These are phyloP conservation scores for Aureobasidium leucospermi DNA, from an alignment of 2,329 filamentous ascomycete genomes.

Conservation along the genomic window DNA sequence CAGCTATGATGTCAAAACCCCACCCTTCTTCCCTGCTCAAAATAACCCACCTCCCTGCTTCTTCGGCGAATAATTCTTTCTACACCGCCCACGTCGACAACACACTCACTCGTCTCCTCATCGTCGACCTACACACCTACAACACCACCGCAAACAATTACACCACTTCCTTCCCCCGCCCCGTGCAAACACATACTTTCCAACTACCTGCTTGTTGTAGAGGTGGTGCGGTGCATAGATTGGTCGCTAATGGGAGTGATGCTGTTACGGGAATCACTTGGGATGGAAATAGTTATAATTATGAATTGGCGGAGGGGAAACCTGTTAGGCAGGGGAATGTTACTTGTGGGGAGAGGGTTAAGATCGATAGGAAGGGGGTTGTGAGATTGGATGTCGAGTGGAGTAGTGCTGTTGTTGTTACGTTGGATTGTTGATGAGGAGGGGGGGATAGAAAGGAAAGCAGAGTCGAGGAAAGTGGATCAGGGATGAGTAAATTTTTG, in stretches of 20 bases:
- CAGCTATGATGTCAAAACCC: conserved; percentile 46
- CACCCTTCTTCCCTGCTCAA: conserved; percentile 20
- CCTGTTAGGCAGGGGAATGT: conserved; percentile 50
- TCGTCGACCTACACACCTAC: conserved; percentile 53
- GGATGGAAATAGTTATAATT: conserved; percentile 56
- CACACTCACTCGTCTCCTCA: conserved; percentile 41
- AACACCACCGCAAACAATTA: conserved; percentile 40
- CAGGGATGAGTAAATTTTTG: too few species aligned
- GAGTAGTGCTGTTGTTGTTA: conserved; percentile 14
- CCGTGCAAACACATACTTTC: conserved; percentile 37
- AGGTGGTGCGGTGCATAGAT: conserved; percentile 36
- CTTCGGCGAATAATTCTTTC: conserved; percentile 21
- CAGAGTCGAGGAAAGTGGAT: too few species aligned
- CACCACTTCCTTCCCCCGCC: conserved; percentile 35
- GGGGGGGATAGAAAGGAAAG: too few species aligned
- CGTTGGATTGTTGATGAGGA: background rate
- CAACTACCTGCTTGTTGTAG: conserved; percentile 27
- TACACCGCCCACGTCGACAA: conserved; percentile 47
- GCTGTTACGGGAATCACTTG: conserved; percentile 55
- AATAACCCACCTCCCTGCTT: conserved; percentile 43
- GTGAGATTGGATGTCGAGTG: conserved; percentile 11
- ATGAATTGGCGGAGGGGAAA: conserved; percentile 48
- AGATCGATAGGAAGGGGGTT: conserved; percentile 5
- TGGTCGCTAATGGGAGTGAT: conserved; percentile 57
- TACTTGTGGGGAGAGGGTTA: conserved; percentile 42